A percentile compares a stretch with the other conserved stretches of the same genome.
Evolutionary conservation across 2,329 filamentous ascomycete genomes (phyloP).

Genomic region (Ceratocystis cacaofunesta): DNA sequence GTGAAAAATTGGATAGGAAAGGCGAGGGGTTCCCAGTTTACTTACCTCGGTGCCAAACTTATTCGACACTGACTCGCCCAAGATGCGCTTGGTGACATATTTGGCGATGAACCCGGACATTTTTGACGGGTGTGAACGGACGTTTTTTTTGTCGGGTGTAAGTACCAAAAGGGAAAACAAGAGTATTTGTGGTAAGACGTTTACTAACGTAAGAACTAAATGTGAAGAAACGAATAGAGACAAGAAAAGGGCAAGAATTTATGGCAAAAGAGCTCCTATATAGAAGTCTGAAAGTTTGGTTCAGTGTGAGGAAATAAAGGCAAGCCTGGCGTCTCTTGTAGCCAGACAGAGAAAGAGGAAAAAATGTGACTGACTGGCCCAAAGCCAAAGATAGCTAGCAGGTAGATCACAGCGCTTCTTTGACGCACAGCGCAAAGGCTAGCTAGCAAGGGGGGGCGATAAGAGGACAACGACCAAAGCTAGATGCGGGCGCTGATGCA

Average conservation of each 20-base stretch:
- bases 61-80: conserved; percentile 42
- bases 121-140: neutral
- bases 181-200: neutral
- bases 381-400: too few relatives aligned
- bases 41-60: conserved; percentile 43
- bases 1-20: too few relatives aligned
- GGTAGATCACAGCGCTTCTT: neutral
- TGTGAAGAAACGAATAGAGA: neutral
- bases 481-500: neutral
- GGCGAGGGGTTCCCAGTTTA: neutral
- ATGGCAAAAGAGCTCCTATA: neutral
- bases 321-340: too few relatives aligned
- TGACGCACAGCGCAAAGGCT: neutral
- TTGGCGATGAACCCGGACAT: conserved; percentile 43
- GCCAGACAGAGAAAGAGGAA: too few relatives aligned
- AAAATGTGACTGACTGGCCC: too few relatives aligned
- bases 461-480: neutral
- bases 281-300: neutral
- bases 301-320: too few relatives aligned
- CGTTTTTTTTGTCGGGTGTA: neutral
- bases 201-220: neutral
- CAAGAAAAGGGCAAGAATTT: neutral
- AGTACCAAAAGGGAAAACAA: neutral
- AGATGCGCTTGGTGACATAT: conserved; percentile 39
- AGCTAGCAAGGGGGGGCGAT: neutral